phyloP scores from a whole-genome alignment of 2,329 filamentous ascomycete genomes.

The Talaromyces sp. region DNA sequence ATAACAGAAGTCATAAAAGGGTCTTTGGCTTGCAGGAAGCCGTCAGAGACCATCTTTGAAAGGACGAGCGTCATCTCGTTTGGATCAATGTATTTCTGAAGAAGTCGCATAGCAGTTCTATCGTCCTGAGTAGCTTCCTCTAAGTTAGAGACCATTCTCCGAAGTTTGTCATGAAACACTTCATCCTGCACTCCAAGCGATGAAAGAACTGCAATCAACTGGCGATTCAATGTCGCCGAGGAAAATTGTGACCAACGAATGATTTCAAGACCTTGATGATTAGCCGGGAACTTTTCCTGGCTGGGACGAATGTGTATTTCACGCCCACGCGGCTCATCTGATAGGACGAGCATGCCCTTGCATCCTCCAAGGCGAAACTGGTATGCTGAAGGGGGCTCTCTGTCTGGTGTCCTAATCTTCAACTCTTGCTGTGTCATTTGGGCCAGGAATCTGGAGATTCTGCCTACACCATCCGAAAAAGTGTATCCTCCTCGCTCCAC shows the following conservation, averaged over 20 bases:
- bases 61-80: conserved; percentile 75
- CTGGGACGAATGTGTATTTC: conserved; percentile 77
- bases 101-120: conserved; percentile 59
- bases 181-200: conserved; percentile 66
- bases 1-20: conserved; percentile 79
- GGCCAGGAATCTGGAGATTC: conserved; percentile 77
- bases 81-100: conserved; percentile 75
- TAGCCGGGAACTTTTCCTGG: conserved; percentile 78
- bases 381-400: conserved; percentile 69
- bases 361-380: conserved; percentile 91
- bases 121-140: conserved; percentile 66
- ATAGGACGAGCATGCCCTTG: conserved; percentile 81
- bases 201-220: conserved; percentile 82
- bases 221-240: conserved; percentile 77
- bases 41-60: conserved; percentile 70
- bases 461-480: conserved; percentile 92
- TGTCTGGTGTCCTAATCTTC: conserved; percentile 51
- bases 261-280: conserved; percentile 73
- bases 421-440: conserved; percentile 70
- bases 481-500: conserved; percentile 64
- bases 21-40: conserved; percentile 70
- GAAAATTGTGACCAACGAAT: conserved; percentile 75
- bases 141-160: conserved; percentile 64
- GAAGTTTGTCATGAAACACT: conserved; percentile 65
- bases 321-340: conserved; percentile 61